A percentile compares a stretch with the other conserved stretches of the same genome.
Conservation (phyloP, 495 filamentous ascomycete species). For the Neurospora sp. region DNA sequence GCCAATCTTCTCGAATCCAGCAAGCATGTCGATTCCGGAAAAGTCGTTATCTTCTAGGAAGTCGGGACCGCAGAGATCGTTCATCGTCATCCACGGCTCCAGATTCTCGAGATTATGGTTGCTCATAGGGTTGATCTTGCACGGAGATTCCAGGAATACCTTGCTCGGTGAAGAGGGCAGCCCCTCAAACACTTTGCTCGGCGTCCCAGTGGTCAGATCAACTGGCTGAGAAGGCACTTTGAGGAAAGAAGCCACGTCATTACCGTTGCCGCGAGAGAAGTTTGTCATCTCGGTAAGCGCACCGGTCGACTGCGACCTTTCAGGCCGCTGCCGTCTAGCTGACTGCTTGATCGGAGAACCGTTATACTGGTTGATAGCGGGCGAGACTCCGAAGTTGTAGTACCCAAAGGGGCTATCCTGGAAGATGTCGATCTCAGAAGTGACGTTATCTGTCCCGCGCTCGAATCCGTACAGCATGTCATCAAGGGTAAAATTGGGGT, state of each 20-base stretch:
- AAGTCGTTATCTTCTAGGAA: conserved; percentile 53
- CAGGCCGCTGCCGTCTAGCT: conserved; percentile 49
- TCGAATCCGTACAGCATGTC: conserved; percentile 30
- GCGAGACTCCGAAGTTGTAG: conserved; percentile 26
- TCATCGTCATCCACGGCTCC: conserved; percentile 33
- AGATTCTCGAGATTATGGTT: conserved; percentile 32
- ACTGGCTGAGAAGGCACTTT: conserved; percentile 31
- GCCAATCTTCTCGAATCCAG: conserved; percentile 86
- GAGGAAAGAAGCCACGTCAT: conserved; percentile 35
- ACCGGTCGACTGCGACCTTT: conserved; percentile 47
- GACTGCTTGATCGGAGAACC: conserved; percentile 73
- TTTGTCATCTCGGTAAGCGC: conserved; percentile 60
- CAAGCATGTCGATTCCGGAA: conserved; percentile 69
- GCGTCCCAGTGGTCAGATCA: conserved; percentile 37
- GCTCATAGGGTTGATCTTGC: conserved; percentile 27
- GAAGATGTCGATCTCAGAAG: conserved; percentile 60
- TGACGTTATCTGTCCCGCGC: conserved; percentile 39
- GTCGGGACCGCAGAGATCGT: conserved; percentile 44
- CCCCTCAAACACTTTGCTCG: conserved; percentile 44
- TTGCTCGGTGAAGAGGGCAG: conserved; percentile 35
- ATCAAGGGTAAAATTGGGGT: conserved; percentile 47
- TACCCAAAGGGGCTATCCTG: conserved; percentile 46
- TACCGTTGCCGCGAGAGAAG: conserved; percentile 36
- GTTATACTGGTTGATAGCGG: conserved; percentile 26
- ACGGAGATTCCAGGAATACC: conserved; percentile 47